These are phyloP conservation scores for Penicillium olsonii DNA, from an alignment of 2,329 filamentous ascomycete genomes.

Conservation along the genomic window DNA sequence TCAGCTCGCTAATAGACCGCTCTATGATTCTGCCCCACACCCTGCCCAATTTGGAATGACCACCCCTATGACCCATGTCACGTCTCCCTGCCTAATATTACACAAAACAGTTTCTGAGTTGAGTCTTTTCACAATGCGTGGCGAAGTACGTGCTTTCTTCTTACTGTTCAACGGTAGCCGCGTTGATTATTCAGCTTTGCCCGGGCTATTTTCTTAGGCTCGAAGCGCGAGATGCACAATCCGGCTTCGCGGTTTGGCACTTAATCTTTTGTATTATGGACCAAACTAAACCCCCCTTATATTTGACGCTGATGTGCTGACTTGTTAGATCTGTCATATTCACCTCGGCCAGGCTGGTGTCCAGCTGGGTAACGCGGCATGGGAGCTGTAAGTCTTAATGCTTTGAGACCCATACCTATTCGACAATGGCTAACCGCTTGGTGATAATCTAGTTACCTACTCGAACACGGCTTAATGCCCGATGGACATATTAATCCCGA, in stretches of 20 bases:
- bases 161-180: background rate
- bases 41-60: background rate
- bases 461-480: constrained; percentile 64
- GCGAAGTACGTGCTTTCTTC: constrained; percentile 1
- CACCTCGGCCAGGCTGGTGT: constrained; percentile 69
- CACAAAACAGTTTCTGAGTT: background rate
- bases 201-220: background rate
- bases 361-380: constrained; percentile 68
- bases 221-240: background rate
- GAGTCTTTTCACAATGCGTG: background rate
- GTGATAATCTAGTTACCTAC: constrained; percentile 56
- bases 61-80: background rate
- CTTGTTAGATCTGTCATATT: constrained; percentile 61
- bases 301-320: constrained; percentile 11
- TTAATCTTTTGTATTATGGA: background rate
- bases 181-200: background rate
- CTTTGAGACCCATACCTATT: constrained; percentile 21
- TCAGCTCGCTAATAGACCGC: background rate
- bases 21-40: background rate
- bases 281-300: background rate
- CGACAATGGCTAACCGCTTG: constrained; percentile 1
- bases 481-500: constrained; percentile 62
- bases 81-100: background rate
- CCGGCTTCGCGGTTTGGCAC: background rate
- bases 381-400: constrained; percentile 62